phyloP scores from a whole-genome alignment of 78 protist species.

The Capsaspora owczarzaki region DNA sequence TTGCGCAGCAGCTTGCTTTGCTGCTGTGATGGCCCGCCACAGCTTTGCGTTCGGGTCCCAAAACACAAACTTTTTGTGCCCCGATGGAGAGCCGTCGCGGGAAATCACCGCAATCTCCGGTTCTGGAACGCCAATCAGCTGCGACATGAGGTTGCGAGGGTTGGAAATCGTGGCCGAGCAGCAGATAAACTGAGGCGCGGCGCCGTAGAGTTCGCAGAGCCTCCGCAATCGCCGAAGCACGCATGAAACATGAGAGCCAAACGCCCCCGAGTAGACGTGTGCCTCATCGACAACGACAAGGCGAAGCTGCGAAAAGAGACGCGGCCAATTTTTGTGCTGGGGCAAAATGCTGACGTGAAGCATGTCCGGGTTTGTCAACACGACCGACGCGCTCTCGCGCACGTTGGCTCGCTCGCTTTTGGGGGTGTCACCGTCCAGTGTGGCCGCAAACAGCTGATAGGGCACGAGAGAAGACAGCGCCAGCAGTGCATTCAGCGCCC shows the following conservation, averaged over 20 bases:
- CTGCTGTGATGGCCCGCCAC: no score
- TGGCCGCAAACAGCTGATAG: background rate
- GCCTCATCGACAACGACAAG: slow-evolving; percentile 41
- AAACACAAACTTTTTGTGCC: slow-evolving; percentile 22
- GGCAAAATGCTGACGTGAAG: slow-evolving; percentile 30
- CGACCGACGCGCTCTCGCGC: slow-evolving; percentile 7
- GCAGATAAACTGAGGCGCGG: background rate
- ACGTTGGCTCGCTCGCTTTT: background rate
- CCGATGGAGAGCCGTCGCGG: slow-evolving; percentile 37
- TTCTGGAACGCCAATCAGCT: background rate
- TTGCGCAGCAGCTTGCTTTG: no score
- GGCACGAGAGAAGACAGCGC: background rate
- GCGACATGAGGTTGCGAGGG: slow-evolving; percentile 16
- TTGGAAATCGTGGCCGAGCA: slow-evolving; percentile 49
- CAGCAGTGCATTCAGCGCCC: slow-evolving; percentile 8
- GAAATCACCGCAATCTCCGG: background rate
- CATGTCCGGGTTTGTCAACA: slow-evolving; percentile 57
- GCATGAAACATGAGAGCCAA: slow-evolving; percentile 45
- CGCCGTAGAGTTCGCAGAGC: slow-evolving; percentile 8
- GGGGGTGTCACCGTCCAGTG: slow-evolving; percentile 30
- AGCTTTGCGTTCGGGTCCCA: no score
- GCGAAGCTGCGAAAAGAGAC: background rate
- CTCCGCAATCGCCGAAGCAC: slow-evolving; percentile 42
- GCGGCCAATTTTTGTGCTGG: slow-evolving; percentile 20
- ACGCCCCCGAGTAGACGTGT: slow-evolving; percentile 38